A percentile compares a stretch with the other conserved stretches of the same genome.
Evolutionary conservation across 2,329 filamentous ascomycete species (phyloP).

Genomic region (Didymosphaeria variabile): DNA sequence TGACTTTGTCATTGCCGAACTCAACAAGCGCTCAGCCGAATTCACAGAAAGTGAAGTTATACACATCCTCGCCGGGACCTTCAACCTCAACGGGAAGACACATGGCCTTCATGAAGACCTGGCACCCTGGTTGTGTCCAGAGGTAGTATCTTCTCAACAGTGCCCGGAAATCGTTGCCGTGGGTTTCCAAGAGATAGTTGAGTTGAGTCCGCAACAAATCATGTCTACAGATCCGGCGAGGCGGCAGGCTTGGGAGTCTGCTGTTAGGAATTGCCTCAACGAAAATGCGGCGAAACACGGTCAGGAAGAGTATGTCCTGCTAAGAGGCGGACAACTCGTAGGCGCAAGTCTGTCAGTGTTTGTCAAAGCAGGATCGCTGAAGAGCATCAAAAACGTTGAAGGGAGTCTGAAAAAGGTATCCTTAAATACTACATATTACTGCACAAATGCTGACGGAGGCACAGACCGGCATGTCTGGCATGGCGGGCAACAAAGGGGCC

Average conservation of each 20-base stretch:
- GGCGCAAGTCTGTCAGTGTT: conserved; percentile 93
- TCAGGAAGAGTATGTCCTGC: conserved; percentile 83
- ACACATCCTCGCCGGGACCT: conserved; percentile 85
- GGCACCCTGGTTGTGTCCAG: conserved; percentile 83
- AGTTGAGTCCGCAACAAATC: conserved; percentile 95
- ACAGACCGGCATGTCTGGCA: conserved; percentile 88
- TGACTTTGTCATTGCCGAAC: conserved; percentile 82
- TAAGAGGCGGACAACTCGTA: conserved; percentile 92
- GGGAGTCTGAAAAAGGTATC: conserved; percentile 86
- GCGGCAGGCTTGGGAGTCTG: conserved; percentile 85
- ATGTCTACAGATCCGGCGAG: conserved; percentile 96
- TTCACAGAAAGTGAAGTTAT: conserved; percentile 80
- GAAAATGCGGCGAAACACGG: conserved; percentile 69
- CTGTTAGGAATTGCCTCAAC: conserved; percentile 82
- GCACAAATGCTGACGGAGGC: conserved; percentile 24
- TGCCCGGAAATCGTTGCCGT: conserved; percentile 88
- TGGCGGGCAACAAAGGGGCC: conserved; percentile 97
- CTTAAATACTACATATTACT: background rate
- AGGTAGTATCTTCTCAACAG: conserved; percentile 62
- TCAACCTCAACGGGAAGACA: conserved; percentile 92
- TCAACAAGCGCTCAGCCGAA: conserved; percentile 72
- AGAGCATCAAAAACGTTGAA: conserved; percentile 93
- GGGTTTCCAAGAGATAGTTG: conserved; percentile 98
- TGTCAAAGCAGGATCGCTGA: conserved; percentile 79
- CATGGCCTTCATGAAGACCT: conserved; percentile 81